Percentiles rank a stretch among this genome's conserved stretches.
Evolutionary conservation across 345 rosid genomes (phyloP).

Genomic region (Populus deltoides): DNA sequence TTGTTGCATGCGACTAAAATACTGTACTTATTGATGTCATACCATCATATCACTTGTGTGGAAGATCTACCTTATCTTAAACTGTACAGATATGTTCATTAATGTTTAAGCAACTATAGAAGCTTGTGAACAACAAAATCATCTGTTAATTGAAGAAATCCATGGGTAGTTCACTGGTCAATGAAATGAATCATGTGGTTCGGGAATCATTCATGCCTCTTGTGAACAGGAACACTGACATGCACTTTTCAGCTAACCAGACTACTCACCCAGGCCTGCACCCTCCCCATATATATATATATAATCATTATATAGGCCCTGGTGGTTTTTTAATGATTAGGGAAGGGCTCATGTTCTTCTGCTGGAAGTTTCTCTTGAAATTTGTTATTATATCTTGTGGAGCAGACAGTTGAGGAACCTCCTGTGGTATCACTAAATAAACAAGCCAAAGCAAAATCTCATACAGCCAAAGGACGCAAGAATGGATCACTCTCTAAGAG

Average conservation of each 20-base stretch:
- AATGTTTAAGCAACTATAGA: too few species aligned
- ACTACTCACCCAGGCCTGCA: too few species aligned
- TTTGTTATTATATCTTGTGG: conserved; percentile 10
- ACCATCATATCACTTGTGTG: neutral
- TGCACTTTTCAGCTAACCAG: too few species aligned
- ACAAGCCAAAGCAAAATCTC: conserved; percentile 27
- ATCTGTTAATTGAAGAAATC: neutral
- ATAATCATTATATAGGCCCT: neutral
- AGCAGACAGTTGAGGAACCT: conserved; percentile 39
- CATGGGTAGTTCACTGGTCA: neutral
- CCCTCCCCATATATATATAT: too few species aligned
- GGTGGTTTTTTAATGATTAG: neutral
- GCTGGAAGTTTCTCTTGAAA: neutral
- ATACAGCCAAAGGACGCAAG: conserved; percentile 33
- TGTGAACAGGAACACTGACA: too few species aligned
- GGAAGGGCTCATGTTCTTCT: neutral
- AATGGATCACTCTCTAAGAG: conserved; percentile 38
- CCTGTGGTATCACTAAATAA: conserved; percentile 27
- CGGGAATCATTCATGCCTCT: too few species aligned
- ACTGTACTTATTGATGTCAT: neutral
- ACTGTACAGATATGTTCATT: neutral
- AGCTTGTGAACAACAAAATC: neutral
- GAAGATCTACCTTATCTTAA: neutral
- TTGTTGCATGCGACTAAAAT: neutral
- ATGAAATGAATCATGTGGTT: too few species aligned